phyloP scores from a whole-genome alignment of 2,329 filamentous ascomycete species.

The Neopestalotiopsis sp. region DNA sequence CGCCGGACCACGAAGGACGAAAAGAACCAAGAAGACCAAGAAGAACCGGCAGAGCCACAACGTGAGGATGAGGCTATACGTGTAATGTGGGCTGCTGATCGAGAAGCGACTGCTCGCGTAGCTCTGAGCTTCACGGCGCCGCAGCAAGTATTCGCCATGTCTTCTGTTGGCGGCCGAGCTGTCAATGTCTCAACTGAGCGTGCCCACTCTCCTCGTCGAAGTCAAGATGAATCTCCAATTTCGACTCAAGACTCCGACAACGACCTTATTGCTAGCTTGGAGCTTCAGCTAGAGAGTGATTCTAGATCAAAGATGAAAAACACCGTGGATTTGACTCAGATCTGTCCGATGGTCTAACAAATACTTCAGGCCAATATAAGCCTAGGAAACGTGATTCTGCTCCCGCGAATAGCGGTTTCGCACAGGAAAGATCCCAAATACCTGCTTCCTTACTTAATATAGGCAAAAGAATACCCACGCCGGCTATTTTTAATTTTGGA shows the following conservation, averaged over 20 bases:
- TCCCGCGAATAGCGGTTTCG: no score
- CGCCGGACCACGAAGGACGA: not conserved
- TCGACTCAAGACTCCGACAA: not conserved
- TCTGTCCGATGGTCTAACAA: not conserved
- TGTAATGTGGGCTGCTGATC: constrained; percentile 40
- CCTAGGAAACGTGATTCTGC: no score
- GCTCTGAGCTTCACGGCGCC: constrained; percentile 31
- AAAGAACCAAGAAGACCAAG: constrained; percentile 29
- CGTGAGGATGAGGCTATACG: constrained; percentile 37
- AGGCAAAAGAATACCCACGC: no score
- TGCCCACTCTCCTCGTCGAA: not conserved
- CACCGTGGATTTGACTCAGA: constrained; percentile 30
- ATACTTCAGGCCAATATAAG: not conserved
- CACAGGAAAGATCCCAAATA: not conserved
- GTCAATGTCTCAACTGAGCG: not conserved
- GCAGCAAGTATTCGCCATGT: not conserved
- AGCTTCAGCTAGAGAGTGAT: not conserved
- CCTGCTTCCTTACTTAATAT: no score
- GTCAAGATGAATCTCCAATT: not conserved
- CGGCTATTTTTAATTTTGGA: no score
- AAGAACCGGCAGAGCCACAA: constrained; percentile 33
- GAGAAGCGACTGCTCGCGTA: constrained; percentile 30
- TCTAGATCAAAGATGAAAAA: constrained; percentile 23
- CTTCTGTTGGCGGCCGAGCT: not conserved
- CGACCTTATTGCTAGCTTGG: not conserved